Percentiles rank a stretch among this genome's conserved stretches.
Conservation (phyloP, 1,284 basidiomycete genomes). For the Ustilago shanxiensis region DNA sequence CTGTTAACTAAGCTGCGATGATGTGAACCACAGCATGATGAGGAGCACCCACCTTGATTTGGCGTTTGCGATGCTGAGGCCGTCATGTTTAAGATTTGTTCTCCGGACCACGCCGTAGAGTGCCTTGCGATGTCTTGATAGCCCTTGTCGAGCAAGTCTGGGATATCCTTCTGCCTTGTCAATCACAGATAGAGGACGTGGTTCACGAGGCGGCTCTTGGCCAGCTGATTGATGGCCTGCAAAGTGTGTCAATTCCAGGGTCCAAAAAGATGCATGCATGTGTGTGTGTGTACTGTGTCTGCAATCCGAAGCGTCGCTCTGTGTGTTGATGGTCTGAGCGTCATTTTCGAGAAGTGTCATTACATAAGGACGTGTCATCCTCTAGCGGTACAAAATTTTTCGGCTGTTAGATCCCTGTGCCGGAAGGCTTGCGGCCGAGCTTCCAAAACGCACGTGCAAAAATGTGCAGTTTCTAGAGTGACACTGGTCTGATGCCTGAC, state of each 20-base stretch:
- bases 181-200: background rate
- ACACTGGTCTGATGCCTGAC: background rate
- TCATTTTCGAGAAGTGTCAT: background rate
- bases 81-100: constrained; percentile 1
- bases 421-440: too few species aligned
- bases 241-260: constrained; percentile 19
- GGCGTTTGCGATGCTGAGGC: constrained; percentile 16
- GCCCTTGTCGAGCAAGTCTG: too few species aligned
- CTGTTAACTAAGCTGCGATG: background rate
- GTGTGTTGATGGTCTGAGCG: constrained; percentile 30
- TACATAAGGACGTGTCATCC: constrained; percentile 28
- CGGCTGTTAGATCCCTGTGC: too few species aligned
- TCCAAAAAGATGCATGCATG: constrained; percentile 28
- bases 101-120: background rate
- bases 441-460: too few species aligned
- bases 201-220: background rate
- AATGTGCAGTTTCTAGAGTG: background rate
- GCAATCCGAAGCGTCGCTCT: too few species aligned
- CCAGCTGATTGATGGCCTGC: too few species aligned
- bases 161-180: background rate
- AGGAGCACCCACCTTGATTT: constrained; percentile 24
- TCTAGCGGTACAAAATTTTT: too few species aligned
- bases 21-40: background rate
- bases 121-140: too few species aligned
- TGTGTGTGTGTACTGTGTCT: constrained; percentile 23